Conservation (phyloP, 805 yeast genomes). For the Candida cerambycidarum region DNA sequence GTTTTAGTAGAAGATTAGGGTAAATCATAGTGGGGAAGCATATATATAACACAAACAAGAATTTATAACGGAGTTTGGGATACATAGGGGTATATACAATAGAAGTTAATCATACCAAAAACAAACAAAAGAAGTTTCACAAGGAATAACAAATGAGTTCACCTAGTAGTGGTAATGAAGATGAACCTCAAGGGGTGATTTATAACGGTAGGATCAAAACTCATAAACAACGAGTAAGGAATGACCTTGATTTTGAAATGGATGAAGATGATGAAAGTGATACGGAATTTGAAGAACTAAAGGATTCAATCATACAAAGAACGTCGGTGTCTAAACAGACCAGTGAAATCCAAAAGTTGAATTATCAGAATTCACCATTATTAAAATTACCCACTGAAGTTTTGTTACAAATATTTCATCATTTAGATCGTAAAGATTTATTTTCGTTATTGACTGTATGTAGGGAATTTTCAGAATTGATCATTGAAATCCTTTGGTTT, state of each 20-base stretch:
- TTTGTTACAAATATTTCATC: conserved; percentile 62
- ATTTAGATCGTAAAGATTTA: conserved; percentile 61
- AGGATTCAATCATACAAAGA: conserved; percentile 30
- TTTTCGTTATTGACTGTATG: conserved; percentile 70
- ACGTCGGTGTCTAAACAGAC: conserved; percentile 24
- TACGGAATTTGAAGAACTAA: conserved; percentile 35
- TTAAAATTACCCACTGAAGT: conserved; percentile 58
- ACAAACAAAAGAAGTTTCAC: background rate
- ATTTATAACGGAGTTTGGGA: conserved; percentile 3
- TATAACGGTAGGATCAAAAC: conserved; percentile 7
- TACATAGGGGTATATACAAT: background rate
- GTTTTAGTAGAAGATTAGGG: background rate
- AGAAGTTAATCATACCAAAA: background rate
- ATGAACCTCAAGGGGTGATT: conserved; percentile 2
- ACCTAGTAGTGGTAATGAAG: conserved; percentile 14
- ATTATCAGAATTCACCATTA: conserved; percentile 36
- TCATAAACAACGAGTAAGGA: conserved; percentile 7
- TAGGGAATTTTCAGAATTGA: conserved; percentile 73
- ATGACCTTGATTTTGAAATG: conserved; percentile 26
- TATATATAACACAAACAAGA: background rate
- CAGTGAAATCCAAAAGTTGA: conserved; percentile 23
- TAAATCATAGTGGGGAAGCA: background rate
- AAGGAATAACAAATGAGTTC: conserved; percentile 14
- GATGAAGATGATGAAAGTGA: conserved; percentile 34
- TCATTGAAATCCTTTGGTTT: conserved; percentile 82